Evolutionary conservation across 495 filamentous ascomycete species (phyloP).

Genomic region (Penicillium odoratum): DNA sequence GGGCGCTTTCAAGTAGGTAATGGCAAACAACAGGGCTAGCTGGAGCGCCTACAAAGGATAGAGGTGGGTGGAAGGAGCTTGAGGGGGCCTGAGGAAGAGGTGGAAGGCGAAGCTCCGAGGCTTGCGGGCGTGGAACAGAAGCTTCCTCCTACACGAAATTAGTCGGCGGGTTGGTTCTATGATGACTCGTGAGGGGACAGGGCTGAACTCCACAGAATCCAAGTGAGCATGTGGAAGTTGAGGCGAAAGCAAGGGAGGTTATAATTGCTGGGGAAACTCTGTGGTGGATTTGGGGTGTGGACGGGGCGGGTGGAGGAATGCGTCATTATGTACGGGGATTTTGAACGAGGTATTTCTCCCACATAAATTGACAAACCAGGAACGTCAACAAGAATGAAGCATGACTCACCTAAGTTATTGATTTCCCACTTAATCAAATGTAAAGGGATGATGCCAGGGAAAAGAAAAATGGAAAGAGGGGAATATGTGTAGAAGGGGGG

Average conservation of each 20-base stretch:
- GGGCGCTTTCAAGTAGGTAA: not conserved
- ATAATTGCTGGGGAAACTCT: conserved; percentile 15
- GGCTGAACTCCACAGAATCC: conserved; percentile 26
- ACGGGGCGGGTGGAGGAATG: conserved; percentile 31
- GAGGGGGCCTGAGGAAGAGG: conserved; percentile 5
- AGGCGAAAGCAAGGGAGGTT: conserved; percentile 18
- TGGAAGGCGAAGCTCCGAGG: conserved; percentile 21
- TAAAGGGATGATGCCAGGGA: not conserved
- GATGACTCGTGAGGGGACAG: conserved; percentile 9
- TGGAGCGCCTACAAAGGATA: conserved; percentile 2
- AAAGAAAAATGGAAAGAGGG: conserved; percentile 5
- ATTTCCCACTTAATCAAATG: conserved; percentile 1
- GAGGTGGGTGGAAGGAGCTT: not conserved
- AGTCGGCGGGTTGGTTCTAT: conserved; percentile 13
- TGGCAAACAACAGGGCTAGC: not conserved
- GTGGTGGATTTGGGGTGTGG: conserved; percentile 18
- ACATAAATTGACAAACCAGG: not conserved
- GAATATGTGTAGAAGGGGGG: conserved; percentile 8
- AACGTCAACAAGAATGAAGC: not conserved
- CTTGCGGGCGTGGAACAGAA: conserved; percentile 10
- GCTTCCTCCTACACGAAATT: conserved; percentile 25
- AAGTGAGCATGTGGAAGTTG: conserved; percentile 24
- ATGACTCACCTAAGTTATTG: conserved; percentile 5
- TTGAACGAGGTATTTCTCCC: conserved; percentile 20
- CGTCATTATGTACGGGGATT: conserved; percentile 42